Evolutionary conservation across 2,329 filamentous ascomycete genomes (phyloP).

Genomic region (Botrytis paeoniae): DNA sequence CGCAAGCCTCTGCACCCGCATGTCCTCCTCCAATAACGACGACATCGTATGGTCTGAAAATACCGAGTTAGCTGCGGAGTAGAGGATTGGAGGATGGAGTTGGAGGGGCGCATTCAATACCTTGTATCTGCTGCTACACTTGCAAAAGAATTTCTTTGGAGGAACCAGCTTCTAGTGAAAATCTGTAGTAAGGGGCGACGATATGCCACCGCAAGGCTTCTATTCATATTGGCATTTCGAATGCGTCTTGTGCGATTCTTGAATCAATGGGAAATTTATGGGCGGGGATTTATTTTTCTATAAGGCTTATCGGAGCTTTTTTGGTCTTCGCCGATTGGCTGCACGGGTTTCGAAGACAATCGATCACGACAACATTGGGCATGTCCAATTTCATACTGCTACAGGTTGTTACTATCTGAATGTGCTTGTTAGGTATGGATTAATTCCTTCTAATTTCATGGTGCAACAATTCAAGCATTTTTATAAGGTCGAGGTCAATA

Average conservation of each 20-base stretch:
- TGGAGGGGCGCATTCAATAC: slow-evolving; percentile 8
- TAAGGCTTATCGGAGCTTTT: slow-evolving; percentile 11
- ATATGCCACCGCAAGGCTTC: slow-evolving; percentile 20
- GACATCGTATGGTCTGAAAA: slow-evolving; percentile 66
- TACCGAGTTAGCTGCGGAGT: neutral
- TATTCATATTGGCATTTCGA: slow-evolving; percentile 34
- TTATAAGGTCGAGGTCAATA: neutral
- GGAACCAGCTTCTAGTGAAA: slow-evolving; percentile 7
- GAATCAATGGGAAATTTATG: too few species aligned
- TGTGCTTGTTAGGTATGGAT: neutral
- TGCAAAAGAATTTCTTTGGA: slow-evolving; percentile 12
- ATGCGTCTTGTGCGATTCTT: neutral
- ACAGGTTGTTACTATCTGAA: neutral
- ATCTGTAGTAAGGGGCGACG: slow-evolving; percentile 15
- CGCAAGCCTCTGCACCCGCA: slow-evolving; percentile 89
- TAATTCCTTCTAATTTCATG: neutral
- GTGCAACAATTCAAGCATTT: neutral
- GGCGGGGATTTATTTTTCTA: slow-evolving; percentile 7
- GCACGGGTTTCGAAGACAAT: neutral
- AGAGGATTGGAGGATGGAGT: neutral
- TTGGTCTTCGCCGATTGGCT: slow-evolving; percentile 6
- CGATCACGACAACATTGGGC: neutral
- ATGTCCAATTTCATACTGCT: neutral
- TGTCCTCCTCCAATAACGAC: slow-evolving; percentile 95
- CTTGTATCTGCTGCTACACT: slow-evolving; percentile 17